phyloP scores from a whole-genome alignment of 176 grass and related monocot species.

The Oryza officinalis region DNA sequence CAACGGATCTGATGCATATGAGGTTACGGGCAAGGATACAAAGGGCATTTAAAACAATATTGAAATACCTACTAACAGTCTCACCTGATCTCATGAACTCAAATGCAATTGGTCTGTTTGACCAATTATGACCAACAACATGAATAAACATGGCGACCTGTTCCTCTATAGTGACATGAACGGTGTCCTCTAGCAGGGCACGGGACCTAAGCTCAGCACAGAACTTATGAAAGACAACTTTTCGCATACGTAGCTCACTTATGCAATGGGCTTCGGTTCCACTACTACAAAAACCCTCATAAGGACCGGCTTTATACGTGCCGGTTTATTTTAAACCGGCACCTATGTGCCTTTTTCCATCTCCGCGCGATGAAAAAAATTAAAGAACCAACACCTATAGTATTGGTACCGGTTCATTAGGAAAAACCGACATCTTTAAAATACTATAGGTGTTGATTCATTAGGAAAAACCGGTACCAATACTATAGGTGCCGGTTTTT shows the following conservation, averaged over 20 bases:
- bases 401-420: too few species aligned
- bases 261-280: neutral
- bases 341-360: too few species aligned
- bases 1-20: neutral
- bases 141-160: neutral
- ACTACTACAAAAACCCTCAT: too few species aligned
- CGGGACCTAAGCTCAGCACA: neutral
- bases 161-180: slow-evolving; percentile 1
- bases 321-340: too few species aligned
- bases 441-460: too few species aligned
- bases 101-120: neutral
- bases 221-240: neutral
- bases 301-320: too few species aligned
- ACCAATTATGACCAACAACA: neutral
- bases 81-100: neutral
- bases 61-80: neutral
- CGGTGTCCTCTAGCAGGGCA: neutral
- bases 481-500: too few species aligned
- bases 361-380: too few species aligned
- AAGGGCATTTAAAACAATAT: neutral
- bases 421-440: too few species aligned
- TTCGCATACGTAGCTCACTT: neutral
- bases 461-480: too few species aligned
- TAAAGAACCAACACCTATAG: too few species aligned
- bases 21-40: neutral